Conservation (phyloP, 306 rosid species). For the Rubus idaeus region DNA sequence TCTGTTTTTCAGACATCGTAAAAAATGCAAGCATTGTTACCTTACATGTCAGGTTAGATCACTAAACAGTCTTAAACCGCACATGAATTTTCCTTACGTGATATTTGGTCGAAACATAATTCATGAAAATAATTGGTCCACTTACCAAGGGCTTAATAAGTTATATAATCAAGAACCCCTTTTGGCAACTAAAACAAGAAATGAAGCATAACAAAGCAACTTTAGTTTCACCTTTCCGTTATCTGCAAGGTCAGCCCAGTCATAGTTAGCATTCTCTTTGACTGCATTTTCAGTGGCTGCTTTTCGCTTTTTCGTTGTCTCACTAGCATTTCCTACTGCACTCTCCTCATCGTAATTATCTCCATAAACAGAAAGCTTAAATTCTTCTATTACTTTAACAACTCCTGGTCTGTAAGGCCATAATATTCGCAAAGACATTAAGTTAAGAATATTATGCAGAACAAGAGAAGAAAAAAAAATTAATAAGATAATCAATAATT, state of each 20-base stretch:
- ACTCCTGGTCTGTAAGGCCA: slow-evolving; percentile 70
- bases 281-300: slow-evolving; percentile 57
- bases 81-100: not conserved
- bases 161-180: not conserved
- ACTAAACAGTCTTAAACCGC: not conserved
- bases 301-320: slow-evolving; percentile 69
- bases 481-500: not conserved
- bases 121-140: not conserved
- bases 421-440: slow-evolving; percentile 23
- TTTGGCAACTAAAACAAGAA: not conserved
- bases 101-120: not conserved
- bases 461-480: not conserved
- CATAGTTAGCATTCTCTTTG: slow-evolving; percentile 56
- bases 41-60: not conserved
- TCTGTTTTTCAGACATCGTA: not conserved
- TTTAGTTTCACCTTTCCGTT: slow-evolving; percentile 67
- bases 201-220: slow-evolving; percentile 16
- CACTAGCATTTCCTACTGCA: slow-evolving; percentile 37
- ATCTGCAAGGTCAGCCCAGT: slow-evolving; percentile 85
- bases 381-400: slow-evolving; percentile 67
- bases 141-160: not conserved
- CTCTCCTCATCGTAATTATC: slow-evolving; percentile 62
- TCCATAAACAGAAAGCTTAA: slow-evolving; percentile 77
- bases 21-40: not conserved
- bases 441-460: not conserved